Base-by-base conservation (phyloP, 768 basidiomycete species). In the Calocybe gangraenosa region DNA sequence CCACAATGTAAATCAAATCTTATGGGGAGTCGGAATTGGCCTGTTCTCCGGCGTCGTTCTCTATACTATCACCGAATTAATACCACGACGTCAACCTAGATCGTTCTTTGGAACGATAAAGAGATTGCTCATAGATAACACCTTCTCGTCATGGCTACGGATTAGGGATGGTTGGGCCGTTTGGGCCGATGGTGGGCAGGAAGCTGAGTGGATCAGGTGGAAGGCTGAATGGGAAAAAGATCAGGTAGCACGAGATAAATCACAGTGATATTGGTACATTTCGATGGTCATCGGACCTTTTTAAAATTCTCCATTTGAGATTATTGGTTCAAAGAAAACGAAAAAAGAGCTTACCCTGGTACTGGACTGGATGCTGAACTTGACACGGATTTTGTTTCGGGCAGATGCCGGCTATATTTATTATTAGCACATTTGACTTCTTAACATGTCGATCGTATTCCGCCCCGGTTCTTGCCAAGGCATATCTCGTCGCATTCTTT, bases 101-200 rank as follows among this genome's bases (percentile, higher is more conserved):
- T 84, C 85, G 0, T 28, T 70, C 7, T 62, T 82, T 20, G 87
- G 83, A 11, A 58, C 61, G 39, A 48, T 66, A 2, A 80, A 82
- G 36, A 50, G 61, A 3, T 66, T 63, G 34, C 43, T 84, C n/a
- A 58, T 92, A 23, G 54, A 54, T 1, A 81, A 85, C 52, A 75
- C 79, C 3, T 23, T 88, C 15, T 73, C 72, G 4, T 66, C 60
- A 0, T 92, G 86, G 86, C 59, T 87, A 25, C 76, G 80, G 38
- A 65, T 92, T 34, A 74, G 87, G 38, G 89, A 92, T 57, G 87
- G 90, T 5, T 92, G 90, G 90, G 75, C 71, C 9, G 67, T 90
- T 1, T 92, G 87, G 84, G 54, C 68, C 3, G 89, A 92, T 59
- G 84, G 83, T n/a, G 89, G 89, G 2, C 71, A 76, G 19, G 86